Evolutionary conservation across 129 eudicot genomes (phyloP).

Genomic region (Flaveria trinervia): DNA sequence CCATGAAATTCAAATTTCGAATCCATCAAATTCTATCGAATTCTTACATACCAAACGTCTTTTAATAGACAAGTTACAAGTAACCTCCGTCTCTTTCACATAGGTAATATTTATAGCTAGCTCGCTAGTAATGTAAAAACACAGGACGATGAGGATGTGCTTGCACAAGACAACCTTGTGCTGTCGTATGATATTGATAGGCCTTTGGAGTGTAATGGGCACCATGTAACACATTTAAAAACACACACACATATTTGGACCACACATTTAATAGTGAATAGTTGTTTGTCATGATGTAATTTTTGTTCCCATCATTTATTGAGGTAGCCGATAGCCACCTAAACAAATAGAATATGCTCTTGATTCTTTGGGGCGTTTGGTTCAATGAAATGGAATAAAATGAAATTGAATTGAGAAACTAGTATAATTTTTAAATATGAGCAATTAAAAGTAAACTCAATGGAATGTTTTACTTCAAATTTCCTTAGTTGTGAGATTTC

Average conservation of each 20-base stretch:
- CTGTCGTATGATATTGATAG: slow-evolving; percentile 23
- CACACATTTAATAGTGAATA: slow-evolving; percentile 30
- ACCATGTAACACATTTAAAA: slow-evolving; percentile 11
- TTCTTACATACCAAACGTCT: no score
- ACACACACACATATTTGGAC: neutral
- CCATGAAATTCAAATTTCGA: no score
- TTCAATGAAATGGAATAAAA: no score
- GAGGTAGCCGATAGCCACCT: neutral
- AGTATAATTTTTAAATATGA: no score
- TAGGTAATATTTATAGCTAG: neutral
- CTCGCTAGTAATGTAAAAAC: neutral
- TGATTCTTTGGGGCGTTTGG: no score
- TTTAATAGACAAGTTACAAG: neutral
- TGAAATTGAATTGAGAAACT: no score
- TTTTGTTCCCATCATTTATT: neutral
- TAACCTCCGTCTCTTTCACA: neutral
- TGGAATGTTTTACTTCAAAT: no score
- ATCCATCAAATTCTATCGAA: no score
- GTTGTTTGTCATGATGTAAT: slow-evolving; percentile 20
- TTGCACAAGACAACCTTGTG: slow-evolving; percentile 20
- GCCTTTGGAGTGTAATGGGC: slow-evolving; percentile 27
- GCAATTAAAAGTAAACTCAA: no score
- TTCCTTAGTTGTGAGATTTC: no score
- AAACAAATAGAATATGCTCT: neutral
- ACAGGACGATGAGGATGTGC: neutral